Percentiles rank a stretch among this genome's conserved stretches.
Conservation (phyloP, 805 yeast species). For the Ogataea trehalophila region DNA sequence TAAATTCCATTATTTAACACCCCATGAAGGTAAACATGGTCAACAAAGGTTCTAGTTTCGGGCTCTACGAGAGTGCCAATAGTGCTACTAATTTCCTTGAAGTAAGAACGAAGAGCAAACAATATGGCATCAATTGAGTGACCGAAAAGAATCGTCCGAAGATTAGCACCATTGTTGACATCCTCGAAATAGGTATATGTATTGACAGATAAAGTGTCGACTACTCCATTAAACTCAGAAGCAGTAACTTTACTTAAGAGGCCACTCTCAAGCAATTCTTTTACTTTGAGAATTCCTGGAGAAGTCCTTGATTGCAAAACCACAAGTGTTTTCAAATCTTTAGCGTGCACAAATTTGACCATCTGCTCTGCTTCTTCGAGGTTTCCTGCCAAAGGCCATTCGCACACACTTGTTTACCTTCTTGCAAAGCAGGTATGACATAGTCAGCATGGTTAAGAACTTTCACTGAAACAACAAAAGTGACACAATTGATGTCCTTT, state of each 20-base stretch:
- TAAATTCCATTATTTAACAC: not conserved
- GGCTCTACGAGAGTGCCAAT: not conserved
- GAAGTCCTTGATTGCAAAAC: not conserved
- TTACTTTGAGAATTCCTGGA: not conserved
- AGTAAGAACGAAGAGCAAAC: not conserved
- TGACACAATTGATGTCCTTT: not conserved
- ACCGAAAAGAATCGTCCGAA: conserved; percentile 4
- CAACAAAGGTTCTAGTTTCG: not conserved
- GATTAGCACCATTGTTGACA: conserved; percentile 4
- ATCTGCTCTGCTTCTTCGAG: conserved; percentile 1
- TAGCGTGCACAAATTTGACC: not conserved
- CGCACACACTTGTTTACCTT: not conserved
- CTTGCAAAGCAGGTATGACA: conserved; percentile 1
- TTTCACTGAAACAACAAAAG: conserved; percentile 2
- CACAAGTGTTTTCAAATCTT: not conserved
- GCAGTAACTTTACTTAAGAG: not conserved
- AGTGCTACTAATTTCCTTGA: not conserved
- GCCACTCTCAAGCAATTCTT: not conserved
- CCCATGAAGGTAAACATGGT: not conserved
- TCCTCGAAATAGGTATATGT: not conserved
- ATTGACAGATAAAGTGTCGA: not conserved
- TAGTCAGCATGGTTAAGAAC: conserved; percentile 3
- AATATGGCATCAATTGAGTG: conserved; percentile 4
- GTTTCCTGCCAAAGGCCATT: conserved; percentile 4
- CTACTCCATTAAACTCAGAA: not conserved